A percentile compares a stretch with the other conserved stretches of the same genome.
These are phyloP conservation scores for Venturia oleaginea DNA, from an alignment of 2,329 filamentous ascomycete genomes.

Conservation along the genomic window DNA sequence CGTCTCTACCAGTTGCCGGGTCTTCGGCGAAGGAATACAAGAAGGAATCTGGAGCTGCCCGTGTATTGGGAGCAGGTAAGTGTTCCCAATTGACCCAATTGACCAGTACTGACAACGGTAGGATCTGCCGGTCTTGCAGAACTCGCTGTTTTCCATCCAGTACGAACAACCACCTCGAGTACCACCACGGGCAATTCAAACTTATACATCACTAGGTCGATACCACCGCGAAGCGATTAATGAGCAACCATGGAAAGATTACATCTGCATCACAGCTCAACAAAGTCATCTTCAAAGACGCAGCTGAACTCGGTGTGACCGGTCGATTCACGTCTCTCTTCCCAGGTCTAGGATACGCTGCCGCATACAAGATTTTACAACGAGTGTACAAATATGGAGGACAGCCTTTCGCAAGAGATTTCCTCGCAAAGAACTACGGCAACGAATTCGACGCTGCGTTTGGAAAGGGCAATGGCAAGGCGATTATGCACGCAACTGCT, in stretches of 20 bases:
- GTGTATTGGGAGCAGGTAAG: constrained; percentile 84
- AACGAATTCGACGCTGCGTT: constrained; percentile 80
- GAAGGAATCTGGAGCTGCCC: constrained; percentile 81
- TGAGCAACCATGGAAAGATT: constrained; percentile 88
- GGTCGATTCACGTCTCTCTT: constrained; percentile 92
- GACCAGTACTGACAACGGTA: constrained; percentile 31
- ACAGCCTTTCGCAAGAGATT: constrained; percentile 90
- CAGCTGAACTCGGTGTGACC: constrained; percentile 58
- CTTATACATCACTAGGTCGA: constrained; percentile 57
- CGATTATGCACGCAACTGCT: constrained; percentile 93
- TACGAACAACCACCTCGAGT: constrained; percentile 29
- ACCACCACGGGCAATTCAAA: neutral
- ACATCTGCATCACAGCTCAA: constrained; percentile 59
- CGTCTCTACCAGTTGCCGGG: neutral
- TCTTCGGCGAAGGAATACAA: constrained; percentile 49
- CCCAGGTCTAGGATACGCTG: constrained; percentile 92
- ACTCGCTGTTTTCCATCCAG: constrained; percentile 85
- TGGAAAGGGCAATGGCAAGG: constrained; percentile 95
- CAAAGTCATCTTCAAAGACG: constrained; percentile 87
- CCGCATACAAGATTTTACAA: constrained; percentile 95
- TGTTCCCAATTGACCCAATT: neutral
- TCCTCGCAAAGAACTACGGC: constrained; percentile 69
- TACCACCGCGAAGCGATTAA: constrained; percentile 96
- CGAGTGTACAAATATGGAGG: constrained; percentile 98
- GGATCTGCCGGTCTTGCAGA: constrained; percentile 90